A percentile compares a stretch with the other conserved stretches of the same genome.
Evolutionary conservation across 371 early-diverging fungal genomes (phyloP).

Genomic region (Nematocida sp.): DNA sequence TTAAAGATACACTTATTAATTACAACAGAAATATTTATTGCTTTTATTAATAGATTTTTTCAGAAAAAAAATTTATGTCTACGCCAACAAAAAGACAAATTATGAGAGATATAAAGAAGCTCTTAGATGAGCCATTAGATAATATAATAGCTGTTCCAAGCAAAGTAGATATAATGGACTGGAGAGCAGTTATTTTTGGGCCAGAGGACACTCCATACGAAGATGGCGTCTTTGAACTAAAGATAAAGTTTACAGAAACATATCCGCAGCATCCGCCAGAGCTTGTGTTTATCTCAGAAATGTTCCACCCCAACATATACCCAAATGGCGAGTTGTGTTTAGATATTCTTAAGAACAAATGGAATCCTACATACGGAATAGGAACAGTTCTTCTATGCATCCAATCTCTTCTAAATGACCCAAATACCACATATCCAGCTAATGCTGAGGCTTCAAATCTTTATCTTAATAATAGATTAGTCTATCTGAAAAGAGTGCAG

Average conservation of each 20-base stretch:
- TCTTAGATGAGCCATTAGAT: constrained; percentile 78
- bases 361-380: constrained; percentile 83
- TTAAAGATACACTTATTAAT: neutral
- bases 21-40: neutral
- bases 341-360: constrained; percentile 93
- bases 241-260: constrained; percentile 85
- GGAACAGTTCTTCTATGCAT: constrained; percentile 88
- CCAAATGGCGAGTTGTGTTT: constrained; percentile 93
- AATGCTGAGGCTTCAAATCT: constrained; percentile 92
- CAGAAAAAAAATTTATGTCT: constrained; percentile 67
- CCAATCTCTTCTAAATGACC: constrained; percentile 91
- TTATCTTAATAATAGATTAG: constrained; percentile 81
- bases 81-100: constrained; percentile 70
- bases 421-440: constrained; percentile 91
- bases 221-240: constrained; percentile 93
- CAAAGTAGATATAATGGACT: constrained; percentile 69
- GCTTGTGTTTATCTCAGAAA: constrained; percentile 85
- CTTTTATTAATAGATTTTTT: too few species aligned
- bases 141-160: constrained; percentile 64
- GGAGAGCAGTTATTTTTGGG: constrained; percentile 96
- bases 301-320: constrained; percentile 99
- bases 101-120: constrained; percentile 82
- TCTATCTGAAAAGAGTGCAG: constrained; percentile 81
- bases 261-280: constrained; percentile 97
- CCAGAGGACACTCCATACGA: constrained; percentile 94